phyloP scores from a whole-genome alignment of 2,329 filamentous ascomycete species.

The Fusarium temperatum region DNA sequence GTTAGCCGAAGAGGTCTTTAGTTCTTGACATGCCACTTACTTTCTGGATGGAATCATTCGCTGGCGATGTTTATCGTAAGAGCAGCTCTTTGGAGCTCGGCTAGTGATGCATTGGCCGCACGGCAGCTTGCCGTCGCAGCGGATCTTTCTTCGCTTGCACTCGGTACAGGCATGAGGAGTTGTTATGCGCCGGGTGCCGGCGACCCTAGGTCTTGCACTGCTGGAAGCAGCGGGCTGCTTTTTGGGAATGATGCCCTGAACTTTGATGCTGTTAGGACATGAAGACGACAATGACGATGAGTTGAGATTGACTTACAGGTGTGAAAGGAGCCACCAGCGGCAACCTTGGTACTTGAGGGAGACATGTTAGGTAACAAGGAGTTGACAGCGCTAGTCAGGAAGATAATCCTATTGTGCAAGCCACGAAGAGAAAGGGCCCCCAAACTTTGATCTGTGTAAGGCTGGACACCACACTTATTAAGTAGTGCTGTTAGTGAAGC shows the following conservation, averaged over 20 bases:
- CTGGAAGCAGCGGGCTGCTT: constrained; percentile 53
- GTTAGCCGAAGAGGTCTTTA: constrained; percentile 27
- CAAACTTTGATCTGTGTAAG: constrained; percentile 23
- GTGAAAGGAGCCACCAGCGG: constrained; percentile 51
- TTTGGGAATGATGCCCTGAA: constrained; percentile 62
- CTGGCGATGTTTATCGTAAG: constrained; percentile 83
- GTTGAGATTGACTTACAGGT: constrained; percentile 33
- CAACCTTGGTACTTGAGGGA: constrained; percentile 57
- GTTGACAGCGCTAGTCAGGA: constrained; percentile 19
- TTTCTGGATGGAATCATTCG: constrained; percentile 81
- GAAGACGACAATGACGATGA: neutral
- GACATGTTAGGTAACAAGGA: constrained; percentile 38
- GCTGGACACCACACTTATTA: constrained; percentile 30
- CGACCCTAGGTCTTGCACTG: constrained; percentile 51
- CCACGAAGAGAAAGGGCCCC: constrained; percentile 28
- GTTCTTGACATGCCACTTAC: constrained; percentile 55
- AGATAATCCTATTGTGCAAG: constrained; percentile 21
- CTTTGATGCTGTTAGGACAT: constrained; percentile 41
- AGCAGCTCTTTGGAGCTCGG: constrained; percentile 79
- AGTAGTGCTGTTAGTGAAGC: constrained; percentile 31
- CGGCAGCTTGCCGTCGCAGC: constrained; percentile 83
- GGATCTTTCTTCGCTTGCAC: constrained; percentile 83
- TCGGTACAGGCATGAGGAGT: constrained; percentile 75
- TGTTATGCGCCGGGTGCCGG: constrained; percentile 59
- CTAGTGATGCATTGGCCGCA: constrained; percentile 87